Conservation (phyloP, 2,329 filamentous ascomycete species). For the Botrytis paeoniae region DNA sequence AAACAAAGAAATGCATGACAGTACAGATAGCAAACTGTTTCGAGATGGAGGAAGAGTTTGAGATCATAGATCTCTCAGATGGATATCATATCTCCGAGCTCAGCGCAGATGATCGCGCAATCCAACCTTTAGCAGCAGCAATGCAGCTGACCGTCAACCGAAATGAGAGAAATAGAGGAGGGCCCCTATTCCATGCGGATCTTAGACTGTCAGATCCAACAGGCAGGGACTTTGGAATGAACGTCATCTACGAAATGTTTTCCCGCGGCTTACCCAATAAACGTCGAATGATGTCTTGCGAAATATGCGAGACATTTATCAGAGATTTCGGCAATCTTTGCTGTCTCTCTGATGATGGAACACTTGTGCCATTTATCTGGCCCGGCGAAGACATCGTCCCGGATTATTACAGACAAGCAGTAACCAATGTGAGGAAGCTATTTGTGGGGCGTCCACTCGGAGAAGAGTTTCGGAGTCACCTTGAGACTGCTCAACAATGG, state of each 20-base stretch:
- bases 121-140: constrained; percentile 4
- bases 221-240: background rate
- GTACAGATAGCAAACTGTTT: background rate
- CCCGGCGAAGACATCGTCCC: constrained; percentile 9
- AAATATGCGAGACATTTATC: constrained; percentile 9
- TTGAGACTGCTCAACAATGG: background rate
- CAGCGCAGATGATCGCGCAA: background rate
- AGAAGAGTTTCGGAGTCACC: background rate
- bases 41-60: constrained; percentile 15
- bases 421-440: background rate
- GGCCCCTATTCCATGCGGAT: constrained; percentile 11
- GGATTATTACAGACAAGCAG: constrained; percentile 1
- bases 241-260: constrained; percentile 12
- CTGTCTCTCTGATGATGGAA: background rate
- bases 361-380: constrained; percentile 10
- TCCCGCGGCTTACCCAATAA: background rate
- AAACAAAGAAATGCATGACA: background rate
- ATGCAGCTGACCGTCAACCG: background rate
- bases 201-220: background rate
- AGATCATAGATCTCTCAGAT: constrained; percentile 6
- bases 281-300: constrained; percentile 4
- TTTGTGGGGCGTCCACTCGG: constrained; percentile 13
- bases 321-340: constrained; percentile 10
- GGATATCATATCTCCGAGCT: constrained; percentile 8
- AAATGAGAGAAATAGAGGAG: background rate